Percentiles rank a stretch among this genome's conserved stretches.
phyloP scores from a whole-genome alignment of 495 filamentous ascomycete species.

The Hypoxylon crocopeplum region DNA sequence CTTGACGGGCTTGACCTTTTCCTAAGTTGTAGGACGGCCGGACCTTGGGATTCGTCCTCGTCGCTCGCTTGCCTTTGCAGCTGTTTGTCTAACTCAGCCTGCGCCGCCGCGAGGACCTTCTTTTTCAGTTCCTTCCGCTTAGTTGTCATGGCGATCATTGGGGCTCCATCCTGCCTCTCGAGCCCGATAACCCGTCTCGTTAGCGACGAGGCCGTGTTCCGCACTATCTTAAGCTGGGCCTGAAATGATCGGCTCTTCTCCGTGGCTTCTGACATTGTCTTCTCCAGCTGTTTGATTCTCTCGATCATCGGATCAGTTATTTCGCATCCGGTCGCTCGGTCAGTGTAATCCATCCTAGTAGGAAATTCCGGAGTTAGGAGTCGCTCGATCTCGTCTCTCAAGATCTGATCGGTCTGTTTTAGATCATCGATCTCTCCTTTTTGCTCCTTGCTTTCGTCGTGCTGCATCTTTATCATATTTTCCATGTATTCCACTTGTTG shows the following conservation, averaged over 20 bases:
- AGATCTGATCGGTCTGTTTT: neutral
- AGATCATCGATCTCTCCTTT: neutral
- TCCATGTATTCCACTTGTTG: slow-evolving; percentile 7
- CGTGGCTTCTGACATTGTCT: neutral
- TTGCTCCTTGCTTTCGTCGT: slow-evolving; percentile 15
- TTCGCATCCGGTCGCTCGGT: neutral
- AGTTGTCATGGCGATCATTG: neutral
- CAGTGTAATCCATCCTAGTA: neutral
- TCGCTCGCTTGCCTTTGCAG: too few species aligned
- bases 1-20: too few species aligned
- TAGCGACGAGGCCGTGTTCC: neutral
- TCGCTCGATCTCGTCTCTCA: neutral
- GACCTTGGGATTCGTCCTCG: too few species aligned
- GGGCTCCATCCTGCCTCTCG: neutral
- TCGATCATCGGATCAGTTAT: neutral
- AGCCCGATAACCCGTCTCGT: neutral
- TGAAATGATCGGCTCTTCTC: neutral
- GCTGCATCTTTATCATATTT: slow-evolving; percentile 1
- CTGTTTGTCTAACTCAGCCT: too few species aligned
- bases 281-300: neutral
- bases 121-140: too few species aligned
- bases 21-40: too few species aligned
- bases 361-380: neutral
- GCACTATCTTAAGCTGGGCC: neutral
- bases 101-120: too few species aligned